A percentile compares a stretch with the other conserved stretches of the same genome.
These are phyloP conservation scores for Globisporangium solare DNA, from an alignment of 352 stramenopile genomes.

Conservation along the genomic window DNA sequence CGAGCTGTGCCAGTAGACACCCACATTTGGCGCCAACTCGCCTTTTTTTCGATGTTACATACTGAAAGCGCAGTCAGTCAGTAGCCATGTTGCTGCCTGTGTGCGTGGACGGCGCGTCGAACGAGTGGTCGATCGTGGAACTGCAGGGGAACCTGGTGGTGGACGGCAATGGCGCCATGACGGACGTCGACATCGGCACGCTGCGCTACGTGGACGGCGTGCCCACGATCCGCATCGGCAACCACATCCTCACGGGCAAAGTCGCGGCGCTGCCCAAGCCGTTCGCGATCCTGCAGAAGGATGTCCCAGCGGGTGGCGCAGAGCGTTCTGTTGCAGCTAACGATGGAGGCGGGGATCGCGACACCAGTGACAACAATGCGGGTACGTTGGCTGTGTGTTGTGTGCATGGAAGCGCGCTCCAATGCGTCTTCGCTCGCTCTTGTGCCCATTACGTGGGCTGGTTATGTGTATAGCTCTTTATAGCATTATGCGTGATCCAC, in stretches of 20 bases:
- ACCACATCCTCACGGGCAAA: conserved; percentile 77
- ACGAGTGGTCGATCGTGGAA: conserved; percentile 83
- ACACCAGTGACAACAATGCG: neutral
- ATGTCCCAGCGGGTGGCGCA: neutral
- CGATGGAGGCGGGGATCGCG: neutral
- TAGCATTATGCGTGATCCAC: neutral
- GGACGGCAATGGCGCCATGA: conserved; percentile 27
- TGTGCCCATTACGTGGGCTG: too few species aligned
- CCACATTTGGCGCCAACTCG: neutral
- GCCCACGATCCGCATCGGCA: conserved; percentile 78
- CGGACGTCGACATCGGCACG: conserved; percentile 49
- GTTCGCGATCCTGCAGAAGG: conserved; percentile 72
- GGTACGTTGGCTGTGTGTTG: neutral
- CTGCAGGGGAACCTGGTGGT: conserved; percentile 71
- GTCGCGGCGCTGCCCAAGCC: conserved; percentile 61
- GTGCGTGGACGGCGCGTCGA: conserved; percentile 48
- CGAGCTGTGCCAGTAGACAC: neutral
- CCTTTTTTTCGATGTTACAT: too few species aligned
- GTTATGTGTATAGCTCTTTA: too few species aligned
- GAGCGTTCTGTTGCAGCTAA: neutral
- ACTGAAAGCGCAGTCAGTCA: too few species aligned
- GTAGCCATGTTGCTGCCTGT: conserved; percentile 65
- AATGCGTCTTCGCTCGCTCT: too few species aligned
- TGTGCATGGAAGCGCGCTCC: too few species aligned
- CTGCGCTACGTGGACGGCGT: conserved; percentile 62